Evolutionary conservation across 768 basidiomycete genomes (phyloP).

Genomic region (Russula emetica): DNA sequence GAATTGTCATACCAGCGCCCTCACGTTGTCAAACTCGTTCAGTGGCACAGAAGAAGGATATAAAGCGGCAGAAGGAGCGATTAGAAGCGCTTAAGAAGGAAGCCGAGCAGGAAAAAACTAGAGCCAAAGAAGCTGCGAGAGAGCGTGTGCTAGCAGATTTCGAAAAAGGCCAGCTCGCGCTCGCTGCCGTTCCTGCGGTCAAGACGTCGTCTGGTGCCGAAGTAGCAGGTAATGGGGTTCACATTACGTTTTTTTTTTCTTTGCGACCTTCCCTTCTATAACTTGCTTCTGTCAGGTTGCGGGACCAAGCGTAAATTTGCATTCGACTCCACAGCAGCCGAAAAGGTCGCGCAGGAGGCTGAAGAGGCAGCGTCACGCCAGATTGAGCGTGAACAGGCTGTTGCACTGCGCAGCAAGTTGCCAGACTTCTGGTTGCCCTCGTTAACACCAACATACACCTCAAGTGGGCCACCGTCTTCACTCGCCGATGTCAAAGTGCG

Average conservation of each 20-base stretch:
- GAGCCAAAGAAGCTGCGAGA: conserved; percentile 67
- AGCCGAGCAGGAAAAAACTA: conserved; percentile 72
- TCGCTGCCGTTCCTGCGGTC: conserved; percentile 46
- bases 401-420: conserved; percentile 79
- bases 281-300: conserved; percentile 38
- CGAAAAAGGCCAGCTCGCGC: conserved; percentile 75
- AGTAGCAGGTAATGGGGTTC: conserved; percentile 37
- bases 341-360: conserved; percentile 69
- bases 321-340: conserved; percentile 69
- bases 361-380: conserved; percentile 81
- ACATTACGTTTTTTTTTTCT: conserved; percentile 18
- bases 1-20: background rate
- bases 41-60: conserved; percentile 89
- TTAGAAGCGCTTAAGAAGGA: conserved; percentile 71
- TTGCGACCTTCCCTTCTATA: background rate
- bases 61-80: conserved; percentile 83
- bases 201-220: conserved; percentile 42
- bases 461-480: conserved; percentile 57
- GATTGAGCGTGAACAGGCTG: conserved; percentile 83
- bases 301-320: conserved; percentile 82
- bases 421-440: conserved; percentile 98
- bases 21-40: conserved; percentile 17
- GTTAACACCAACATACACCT: conserved; percentile 75
- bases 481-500: conserved; percentile 80
- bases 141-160: conserved; percentile 89